phyloP scores from a whole-genome alignment of 176 grass and related monocot species.

The Raddia distichophylla region DNA sequence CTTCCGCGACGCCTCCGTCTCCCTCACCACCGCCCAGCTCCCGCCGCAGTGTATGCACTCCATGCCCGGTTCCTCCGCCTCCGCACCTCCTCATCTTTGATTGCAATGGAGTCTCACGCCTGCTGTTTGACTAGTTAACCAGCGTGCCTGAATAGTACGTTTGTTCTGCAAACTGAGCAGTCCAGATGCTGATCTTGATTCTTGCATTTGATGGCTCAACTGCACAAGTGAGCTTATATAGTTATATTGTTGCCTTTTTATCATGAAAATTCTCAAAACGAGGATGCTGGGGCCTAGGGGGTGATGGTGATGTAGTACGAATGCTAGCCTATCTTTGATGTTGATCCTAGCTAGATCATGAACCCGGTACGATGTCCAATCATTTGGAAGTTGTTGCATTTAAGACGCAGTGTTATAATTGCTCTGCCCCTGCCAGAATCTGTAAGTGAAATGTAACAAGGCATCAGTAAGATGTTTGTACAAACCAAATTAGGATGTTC shows the following conservation, averaged over 20 bases:
- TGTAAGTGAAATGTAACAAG: not conserved
- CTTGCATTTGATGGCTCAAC: not conserved
- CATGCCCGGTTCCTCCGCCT: not conserved
- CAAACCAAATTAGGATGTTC: not conserved
- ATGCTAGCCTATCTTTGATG: not conserved
- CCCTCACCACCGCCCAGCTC: slow-evolving; percentile 80
- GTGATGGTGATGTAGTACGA: not conserved
- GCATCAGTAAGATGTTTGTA: not conserved
- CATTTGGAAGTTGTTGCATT: not conserved
- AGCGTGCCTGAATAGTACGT: not conserved
- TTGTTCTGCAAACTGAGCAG: not conserved
- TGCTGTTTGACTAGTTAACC: not conserved
- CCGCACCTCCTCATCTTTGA: not conserved
- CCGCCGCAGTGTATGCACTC: slow-evolving; percentile 69
- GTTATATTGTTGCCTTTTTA: not conserved
- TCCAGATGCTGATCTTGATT: not conserved
- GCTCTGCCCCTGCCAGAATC: not conserved
- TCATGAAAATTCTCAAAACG: not conserved
- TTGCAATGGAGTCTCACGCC: not conserved
- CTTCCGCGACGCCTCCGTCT: slow-evolving; percentile 82
- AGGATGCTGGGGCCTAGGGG: not conserved
- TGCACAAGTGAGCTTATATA: not conserved
- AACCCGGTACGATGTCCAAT: not conserved
- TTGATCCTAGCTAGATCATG: not conserved
- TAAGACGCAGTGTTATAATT: not conserved